Conservation (phyloP, 2,329 filamentous ascomycete genomes). For the Chaetomiaceae sp. region DNA sequence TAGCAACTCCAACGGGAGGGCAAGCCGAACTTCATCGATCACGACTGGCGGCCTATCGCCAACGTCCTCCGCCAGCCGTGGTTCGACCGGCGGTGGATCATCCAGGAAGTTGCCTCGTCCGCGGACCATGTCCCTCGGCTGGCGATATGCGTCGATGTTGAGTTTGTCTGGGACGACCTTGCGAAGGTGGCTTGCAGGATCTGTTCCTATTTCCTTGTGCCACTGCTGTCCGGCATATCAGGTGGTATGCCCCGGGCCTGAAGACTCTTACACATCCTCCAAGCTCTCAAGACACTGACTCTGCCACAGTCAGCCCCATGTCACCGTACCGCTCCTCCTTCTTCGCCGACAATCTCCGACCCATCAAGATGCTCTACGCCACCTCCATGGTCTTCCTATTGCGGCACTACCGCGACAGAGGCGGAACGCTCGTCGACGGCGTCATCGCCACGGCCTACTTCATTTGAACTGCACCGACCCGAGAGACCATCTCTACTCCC, state of each 20-base stretch:
- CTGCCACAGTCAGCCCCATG: background rate
- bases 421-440: background rate
- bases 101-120: background rate
- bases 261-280: too few relatives aligned
- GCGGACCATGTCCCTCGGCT: background rate
- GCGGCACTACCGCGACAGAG: background rate
- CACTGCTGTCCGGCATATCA: background rate
- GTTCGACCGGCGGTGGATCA: conserved; percentile 6
- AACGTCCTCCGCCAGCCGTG: background rate
- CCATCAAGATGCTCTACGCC: background rate
- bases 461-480: background rate
- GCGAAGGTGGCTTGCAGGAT: background rate
- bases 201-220: background rate
- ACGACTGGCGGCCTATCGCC: background rate
- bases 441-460: background rate
- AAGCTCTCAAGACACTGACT: too few relatives aligned
- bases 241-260: background rate
- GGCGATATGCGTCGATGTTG: background rate
- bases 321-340: background rate
- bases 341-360: background rate
- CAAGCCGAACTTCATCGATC: conserved; percentile 1
- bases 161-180: background rate
- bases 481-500: conserved; percentile 2
- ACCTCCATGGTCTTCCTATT: background rate
- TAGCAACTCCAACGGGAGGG: background rate